Evolutionary conservation across 116 monocot genomes (phyloP), one percentile per base, ranked within the genome.

Genomic region (Papilionanthe hybrid): DNA sequence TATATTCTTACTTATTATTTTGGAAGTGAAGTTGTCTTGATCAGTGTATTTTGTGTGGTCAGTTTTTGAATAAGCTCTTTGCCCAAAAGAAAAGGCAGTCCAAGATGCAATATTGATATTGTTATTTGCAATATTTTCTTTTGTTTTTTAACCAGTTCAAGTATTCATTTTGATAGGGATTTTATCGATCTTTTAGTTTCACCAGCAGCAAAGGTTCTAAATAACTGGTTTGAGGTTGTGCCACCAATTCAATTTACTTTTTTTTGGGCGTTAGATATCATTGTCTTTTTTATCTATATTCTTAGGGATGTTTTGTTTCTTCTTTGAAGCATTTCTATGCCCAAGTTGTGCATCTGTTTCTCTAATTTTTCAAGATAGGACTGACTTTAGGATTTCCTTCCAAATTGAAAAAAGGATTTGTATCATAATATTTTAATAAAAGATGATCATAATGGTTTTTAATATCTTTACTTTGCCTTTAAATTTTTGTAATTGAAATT

Each of bases 161-260:
- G 7, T 75, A 49, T 73, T 80, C 23, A 27, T 50, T 45, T 87
- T 79, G 41, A 77, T 83, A 96, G 96, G 89, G 92, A 96, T 79
- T 94, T 96, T 79, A 72, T 96, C 78, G 94, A 96, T 42, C 92
- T 96, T 56, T 74, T 96, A 72, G 94, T 96, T 78, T 87, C 96
- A 53, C 96, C 96, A 42, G 92, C 94, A 56, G 92, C 93, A 23
- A 96, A 92, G 77, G 89, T 94, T 87, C 83, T 96, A 81, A 91
- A 94, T 83, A 94, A 91, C 74, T 96, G 96, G 96, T 96, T 96
- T 85, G 96, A 96, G 96, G 96, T 96, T 45, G 47, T 79, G 11
- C 49, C 27, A 45, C 44, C 58, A 55, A 72, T 23, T 80, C 22
- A 47, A 12, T 63, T 42, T 23, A 8, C 10, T 5, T 45, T 63